Evolutionary conservation across 805 yeast species (phyloP).

Genomic region (Lipomyces orientalis): DNA sequence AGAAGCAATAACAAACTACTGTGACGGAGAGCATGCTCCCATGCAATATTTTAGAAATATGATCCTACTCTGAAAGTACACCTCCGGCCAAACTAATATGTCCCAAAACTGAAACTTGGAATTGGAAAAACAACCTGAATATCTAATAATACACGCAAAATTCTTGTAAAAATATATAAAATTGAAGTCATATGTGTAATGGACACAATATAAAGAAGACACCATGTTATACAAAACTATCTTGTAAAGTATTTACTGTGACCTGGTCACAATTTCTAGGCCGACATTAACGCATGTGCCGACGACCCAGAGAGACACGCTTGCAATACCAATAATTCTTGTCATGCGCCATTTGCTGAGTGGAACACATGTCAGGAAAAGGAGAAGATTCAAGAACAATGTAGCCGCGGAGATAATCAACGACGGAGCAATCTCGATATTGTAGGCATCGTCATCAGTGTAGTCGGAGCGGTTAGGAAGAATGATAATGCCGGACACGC

Average conservation of each 20-base stretch:
- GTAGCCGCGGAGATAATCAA: slow-evolving; percentile 52
- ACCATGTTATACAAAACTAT: not conserved
- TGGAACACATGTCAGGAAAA: slow-evolving; percentile 51
- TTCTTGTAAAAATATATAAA: not conserved
- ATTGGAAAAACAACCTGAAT: not conserved
- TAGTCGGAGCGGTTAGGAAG: slow-evolving; percentile 38
- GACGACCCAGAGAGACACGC: slow-evolving; percentile 52
- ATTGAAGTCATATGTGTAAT: not conserved
- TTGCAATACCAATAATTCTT: slow-evolving; percentile 48
- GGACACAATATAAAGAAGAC: not conserved
- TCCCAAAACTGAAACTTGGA: not conserved
- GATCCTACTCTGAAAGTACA: not conserved
- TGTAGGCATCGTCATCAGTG: slow-evolving; percentile 36
- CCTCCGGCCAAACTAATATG: not conserved
- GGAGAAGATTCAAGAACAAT: slow-evolving; percentile 49
- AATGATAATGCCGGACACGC: slow-evolving; percentile 68
- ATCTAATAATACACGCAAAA: not conserved
- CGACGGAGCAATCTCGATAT: slow-evolving; percentile 49
- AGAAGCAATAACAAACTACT: not conserved
- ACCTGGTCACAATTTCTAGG: slow-evolving; percentile 15
- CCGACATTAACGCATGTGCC: slow-evolving; percentile 44
- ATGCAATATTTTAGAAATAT: not conserved
- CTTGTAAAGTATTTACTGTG: not conserved
- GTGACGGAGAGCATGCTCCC: not conserved
- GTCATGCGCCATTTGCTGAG: slow-evolving; percentile 52